phyloP scores from a whole-genome alignment of 2,329 filamentous ascomycete genomes.

The Cordyceps militaris region DNA sequence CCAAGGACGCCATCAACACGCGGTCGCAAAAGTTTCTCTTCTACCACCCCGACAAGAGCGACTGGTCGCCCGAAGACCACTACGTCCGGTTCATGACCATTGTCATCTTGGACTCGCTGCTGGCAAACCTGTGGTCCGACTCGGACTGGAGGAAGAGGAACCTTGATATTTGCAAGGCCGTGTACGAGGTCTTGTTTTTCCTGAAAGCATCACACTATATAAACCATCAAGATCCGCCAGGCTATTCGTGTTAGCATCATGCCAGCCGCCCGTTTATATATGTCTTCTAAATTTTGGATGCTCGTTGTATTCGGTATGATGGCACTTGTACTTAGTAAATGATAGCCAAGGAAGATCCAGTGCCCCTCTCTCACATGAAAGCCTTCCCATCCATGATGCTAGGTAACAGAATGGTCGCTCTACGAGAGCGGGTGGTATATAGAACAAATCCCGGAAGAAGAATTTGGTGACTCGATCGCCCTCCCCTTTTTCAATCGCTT shows the following conservation, averaged over 20 bases:
- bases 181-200: slow-evolving; percentile 32
- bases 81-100: slow-evolving; percentile 32
- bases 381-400: not conserved
- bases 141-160: slow-evolving; percentile 25
- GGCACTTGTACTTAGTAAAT: not conserved
- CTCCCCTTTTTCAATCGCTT: not conserved
- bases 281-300: not conserved
- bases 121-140: slow-evolving; percentile 27
- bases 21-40: slow-evolving; percentile 25
- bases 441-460: not conserved
- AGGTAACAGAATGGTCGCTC: slow-evolving; percentile 6
- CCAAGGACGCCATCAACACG: slow-evolving; percentile 25
- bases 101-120: slow-evolving; percentile 28
- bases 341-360: not conserved
- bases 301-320: not conserved
- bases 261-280: not conserved
- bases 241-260: slow-evolving; percentile 17
- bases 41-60: slow-evolving; percentile 30
- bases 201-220: slow-evolving; percentile 20
- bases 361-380: not conserved
- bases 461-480: not conserved
- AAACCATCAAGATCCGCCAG: slow-evolving; percentile 21
- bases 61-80: slow-evolving; percentile 31
- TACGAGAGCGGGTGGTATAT: slow-evolving; percentile 10
- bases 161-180: slow-evolving; percentile 27